Base-by-base conservation (phyloP, 495 filamentous ascomycete genomes). In the Penicilliopsis zonata region DNA sequence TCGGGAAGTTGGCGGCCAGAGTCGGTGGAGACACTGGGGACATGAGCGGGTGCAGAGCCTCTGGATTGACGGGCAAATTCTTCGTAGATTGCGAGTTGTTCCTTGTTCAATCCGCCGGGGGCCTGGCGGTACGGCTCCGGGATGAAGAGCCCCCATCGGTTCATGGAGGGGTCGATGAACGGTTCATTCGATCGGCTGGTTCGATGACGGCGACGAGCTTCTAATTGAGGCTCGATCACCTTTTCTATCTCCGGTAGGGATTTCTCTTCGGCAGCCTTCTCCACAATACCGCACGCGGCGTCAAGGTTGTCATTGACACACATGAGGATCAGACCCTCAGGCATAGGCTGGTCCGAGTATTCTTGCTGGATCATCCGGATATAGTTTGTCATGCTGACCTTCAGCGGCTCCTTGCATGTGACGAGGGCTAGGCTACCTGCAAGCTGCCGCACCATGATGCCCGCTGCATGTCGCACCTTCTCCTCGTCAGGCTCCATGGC, bases 221-320 rank as follows among this genome's bases (percentile, higher is more conserved):
- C 72, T 12, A 95, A 57, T 36, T 85, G 79, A 9, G 54, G 53
- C 42, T 84, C 80, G 35, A 99, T 80, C 46, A 90, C 78, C 35
- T 86, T 80, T 46, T 96, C 87, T 38, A 99, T 94, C 51, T 96
- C 88, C 9, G 82, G 80, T 19, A 94, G 64, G 9, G 88, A 86
- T 33, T 86, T 85, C 42, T 90, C 81, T 50, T 95, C 88, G 7
- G 90, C 92, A 20, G 86, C 86, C 46, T 86, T 82, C 53, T 96
- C 90, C 17, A 99, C 86, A 37, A 93, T 78, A 31, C 71, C 78
- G 47, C 90, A 96, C 26, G 90, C 86, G 30, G 81, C 70, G 41
- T 99, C 90, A 18, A 96, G 67, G 53, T 99, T 99, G 35, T 94
- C 90, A 49, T 96, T 96, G 38, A 96, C 87, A 51, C 92, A 95